phyloP scores from a whole-genome alignment of 495 filamentous ascomycete genomes.

The Penicillium maclennaniae region DNA sequence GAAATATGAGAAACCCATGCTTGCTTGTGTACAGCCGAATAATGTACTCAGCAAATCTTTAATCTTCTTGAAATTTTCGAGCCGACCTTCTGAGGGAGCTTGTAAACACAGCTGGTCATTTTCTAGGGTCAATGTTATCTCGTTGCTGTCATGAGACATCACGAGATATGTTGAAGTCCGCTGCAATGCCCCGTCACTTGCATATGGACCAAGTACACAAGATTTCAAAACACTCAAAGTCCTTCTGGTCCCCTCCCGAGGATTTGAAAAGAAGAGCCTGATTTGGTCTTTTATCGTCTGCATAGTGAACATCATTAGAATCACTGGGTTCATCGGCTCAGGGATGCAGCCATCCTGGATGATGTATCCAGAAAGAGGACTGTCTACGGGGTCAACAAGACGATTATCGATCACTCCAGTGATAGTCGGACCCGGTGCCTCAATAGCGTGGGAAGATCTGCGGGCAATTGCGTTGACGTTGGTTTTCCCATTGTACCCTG shows the following conservation, averaged over 20 bases:
- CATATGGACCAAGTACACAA: conserved; percentile 56
- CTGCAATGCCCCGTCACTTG: conserved; percentile 49
- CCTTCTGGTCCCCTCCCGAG: neutral
- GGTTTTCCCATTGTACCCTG: neutral
- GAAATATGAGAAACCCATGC: neutral
- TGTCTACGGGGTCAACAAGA: conserved; percentile 14
- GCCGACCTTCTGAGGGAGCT: conserved; percentile 3
- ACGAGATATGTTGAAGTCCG: conserved; percentile 64
- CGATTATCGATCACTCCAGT: conserved; percentile 62
- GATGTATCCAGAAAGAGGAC: conserved; percentile 60
- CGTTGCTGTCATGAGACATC: conserved; percentile 68
- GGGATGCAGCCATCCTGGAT: conserved; percentile 64
- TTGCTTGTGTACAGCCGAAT: neutral
- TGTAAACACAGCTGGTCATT: conserved; percentile 32
- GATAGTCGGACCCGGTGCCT: conserved; percentile 52
- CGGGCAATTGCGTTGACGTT: neutral
- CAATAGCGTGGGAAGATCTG: neutral
- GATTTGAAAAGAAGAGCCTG: neutral
- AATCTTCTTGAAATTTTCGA: neutral
- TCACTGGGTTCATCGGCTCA: conserved; percentile 48
- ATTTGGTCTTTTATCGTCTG: neutral
- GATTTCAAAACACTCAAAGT: neutral
- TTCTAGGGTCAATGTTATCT: conserved; percentile 56
- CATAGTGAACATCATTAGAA: conserved; percentile 45
- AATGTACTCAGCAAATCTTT: neutral